phyloP scores from a whole-genome alignment of 805 yeast species.

The Hanseniaspora clermontiae region DNA sequence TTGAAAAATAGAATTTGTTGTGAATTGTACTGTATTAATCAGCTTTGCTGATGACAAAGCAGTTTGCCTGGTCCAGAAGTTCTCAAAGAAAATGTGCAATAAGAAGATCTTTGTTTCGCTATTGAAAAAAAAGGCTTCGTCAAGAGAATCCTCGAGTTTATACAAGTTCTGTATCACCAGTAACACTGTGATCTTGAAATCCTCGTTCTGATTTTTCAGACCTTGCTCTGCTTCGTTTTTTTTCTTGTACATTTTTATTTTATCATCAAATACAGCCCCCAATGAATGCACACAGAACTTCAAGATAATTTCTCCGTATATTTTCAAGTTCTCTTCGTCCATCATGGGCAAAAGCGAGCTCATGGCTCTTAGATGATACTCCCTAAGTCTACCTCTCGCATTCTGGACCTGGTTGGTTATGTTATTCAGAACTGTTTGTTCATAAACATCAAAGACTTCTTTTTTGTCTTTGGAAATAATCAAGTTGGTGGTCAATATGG shows the following conservation, averaged over 20 bases:
- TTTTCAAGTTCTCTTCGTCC: conserved; percentile 70
- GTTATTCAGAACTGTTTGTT: conserved; percentile 48
- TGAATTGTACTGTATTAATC: conserved; percentile 50
- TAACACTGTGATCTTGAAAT: background rate
- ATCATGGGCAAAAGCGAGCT: conserved; percentile 75
- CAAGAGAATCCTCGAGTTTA: background rate
- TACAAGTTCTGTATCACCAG: background rate
- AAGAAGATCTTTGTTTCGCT: conserved; percentile 23
- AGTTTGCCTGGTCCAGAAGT: conserved; percentile 72
- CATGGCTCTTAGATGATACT: conserved; percentile 63
- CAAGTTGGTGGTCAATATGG: conserved; percentile 22
- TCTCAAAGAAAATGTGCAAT: conserved; percentile 39
- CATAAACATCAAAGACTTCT: conserved; percentile 38
- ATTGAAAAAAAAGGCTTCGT: background rate
- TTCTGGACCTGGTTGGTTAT: conserved; percentile 67
- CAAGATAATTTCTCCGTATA: conserved; percentile 37
- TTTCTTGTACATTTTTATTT: background rate
- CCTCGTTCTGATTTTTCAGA: background rate
- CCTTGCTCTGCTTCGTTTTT: background rate
- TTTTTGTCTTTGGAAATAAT: background rate
- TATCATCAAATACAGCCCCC: background rate
- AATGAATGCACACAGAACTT: conserved; percentile 27
- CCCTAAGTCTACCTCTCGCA: conserved; percentile 66
- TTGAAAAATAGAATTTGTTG: conserved; percentile 54
- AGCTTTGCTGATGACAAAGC: conserved; percentile 51